Evolutionary conservation across 2,329 filamentous ascomycete species (phyloP), one percentile per base, ranked within the genome.

Genomic region (Cadophora sp.): DNA sequence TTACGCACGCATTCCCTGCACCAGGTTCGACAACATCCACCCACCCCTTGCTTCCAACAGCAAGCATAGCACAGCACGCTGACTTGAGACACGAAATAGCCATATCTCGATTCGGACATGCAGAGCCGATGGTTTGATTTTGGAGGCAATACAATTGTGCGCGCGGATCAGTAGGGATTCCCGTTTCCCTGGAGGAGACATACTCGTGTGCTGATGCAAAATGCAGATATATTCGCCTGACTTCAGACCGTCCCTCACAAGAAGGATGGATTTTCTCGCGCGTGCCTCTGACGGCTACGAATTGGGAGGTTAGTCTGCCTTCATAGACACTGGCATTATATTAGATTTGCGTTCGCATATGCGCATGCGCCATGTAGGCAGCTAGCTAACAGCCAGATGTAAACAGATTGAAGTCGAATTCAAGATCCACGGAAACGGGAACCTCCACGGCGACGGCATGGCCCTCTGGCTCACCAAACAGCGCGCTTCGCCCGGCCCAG

Each of bases 61-160:
- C 36, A 39, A 39, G 11, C 36, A 39, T 30, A 4, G 36, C 36
- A 18, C 58, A 24, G n/a, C 20, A 59, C 53, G 59, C 66, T 68
- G 50, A 68, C 53, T 58, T 51, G 39, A 59, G 33, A 55, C 41
- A 45, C 22, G 45, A 65, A 36, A 68, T 77, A 97, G 91, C 96
- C 96, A 70, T 99, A 97, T 81, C 89, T 99, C 75, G 96, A 99
- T 82, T 96, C 94, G 68, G 96, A 98, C 80, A 94, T 98, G 90
- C 92, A 96, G 83, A 97, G 93, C 83, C 91, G 96, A 78, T 99
- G 96, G 95, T 99, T 95, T 82, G 96, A 99, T 83, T 99, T 96
- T 86, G 96, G 96, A 78, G 96, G 95, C 78, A 94, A 97, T 82
- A 93, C 95, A 48, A 90, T 99, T 75, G 87, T 97, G 75, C 84